Base-by-base conservation (phyloP, 2,329 filamentous ascomycete genomes). In the Cladophialophora bantiana region DNA sequence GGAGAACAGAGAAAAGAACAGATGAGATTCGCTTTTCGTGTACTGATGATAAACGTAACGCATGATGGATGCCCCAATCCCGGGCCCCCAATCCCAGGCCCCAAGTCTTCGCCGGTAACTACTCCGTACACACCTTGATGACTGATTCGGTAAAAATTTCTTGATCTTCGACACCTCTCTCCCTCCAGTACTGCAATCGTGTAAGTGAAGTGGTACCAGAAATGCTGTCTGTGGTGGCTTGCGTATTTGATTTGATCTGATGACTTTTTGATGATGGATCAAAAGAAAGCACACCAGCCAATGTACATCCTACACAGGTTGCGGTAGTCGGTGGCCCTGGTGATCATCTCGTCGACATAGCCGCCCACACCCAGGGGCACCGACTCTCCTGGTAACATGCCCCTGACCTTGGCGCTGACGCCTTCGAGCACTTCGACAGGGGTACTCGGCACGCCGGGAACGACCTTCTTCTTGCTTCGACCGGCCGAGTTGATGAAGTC, bases 281-380 rank as follows among this genome's bases (percentile, higher is more conserved):
- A 90, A 67, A 89, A 87, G 74, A 90, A 90, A 12, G 88, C 83
- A 81, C 88, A 90, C 94, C 94, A 98, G 20, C 95, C 95, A 79
- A 98, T 97, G 79, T 98, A 99, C 96, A 99, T 99, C 45, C 89
- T 88, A 18, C 92, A 88, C 79, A 99, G 78, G 77, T 95, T 96
- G 75, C 82, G 86, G 64, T 90, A 87, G 78, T 93, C 89, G 26
- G 90, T 91, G 38, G 96, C 95, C 81, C 94, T 89, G 76, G 90
- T 88, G 73, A 99, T 95, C 78, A 99, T 79, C 78, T 96, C 93
- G 77, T 97, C 92, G n/a, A 97, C 95, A 81, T 99, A 95, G 0
- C 96, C 95, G 79, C 98, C 95, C 1, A 98, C 93, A 34, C 93
- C 93, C 69, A 99, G 82, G 52, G 95, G 94, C 63, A 99, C 95